phyloP scores from a whole-genome alignment of 208 protist genomes.

The Acanthamoeba castellanii region DNA sequence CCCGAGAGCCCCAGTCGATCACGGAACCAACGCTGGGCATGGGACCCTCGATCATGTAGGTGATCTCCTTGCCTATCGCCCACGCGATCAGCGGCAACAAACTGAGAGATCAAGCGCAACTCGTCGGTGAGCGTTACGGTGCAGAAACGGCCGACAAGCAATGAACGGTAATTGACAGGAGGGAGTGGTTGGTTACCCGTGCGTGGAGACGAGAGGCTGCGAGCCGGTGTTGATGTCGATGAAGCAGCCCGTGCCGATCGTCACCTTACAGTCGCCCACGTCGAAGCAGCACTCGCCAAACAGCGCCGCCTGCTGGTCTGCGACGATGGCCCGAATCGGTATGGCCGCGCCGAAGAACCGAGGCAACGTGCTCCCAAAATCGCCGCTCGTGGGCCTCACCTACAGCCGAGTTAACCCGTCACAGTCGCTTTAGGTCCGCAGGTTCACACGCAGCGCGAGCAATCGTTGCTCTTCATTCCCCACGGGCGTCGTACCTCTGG shows the following conservation, averaged over 20 bases:
- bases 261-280: constrained; percentile 81
- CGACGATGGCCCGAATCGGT: constrained; percentile 76
- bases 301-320: constrained; percentile 79
- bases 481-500: constrained; percentile 11
- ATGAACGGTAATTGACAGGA: neutral
- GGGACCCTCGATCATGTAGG: constrained; percentile 81
- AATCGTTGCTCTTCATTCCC: constrained; percentile 14
- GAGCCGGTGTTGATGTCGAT: constrained; percentile 82
- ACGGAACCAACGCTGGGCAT: constrained; percentile 67
- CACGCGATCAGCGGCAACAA: constrained; percentile 83
- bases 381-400: constrained; percentile 73
- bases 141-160: neutral
- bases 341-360: constrained; percentile 73
- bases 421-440: no score
- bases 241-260: constrained; percentile 84
- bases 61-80: constrained; percentile 75
- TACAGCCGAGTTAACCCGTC: constrained; percentile 69
- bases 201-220: constrained; percentile 56
- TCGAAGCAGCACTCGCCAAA: constrained; percentile 85
- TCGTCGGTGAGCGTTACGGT: neutral
- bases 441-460: no score
- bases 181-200: constrained; percentile 1
- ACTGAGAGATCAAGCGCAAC: neutral
- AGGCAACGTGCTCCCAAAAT: constrained; percentile 55
- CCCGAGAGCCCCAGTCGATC: constrained; percentile 69